These are phyloP conservation scores for Exophiala sp. DNA, from an alignment of 2,329 filamentous ascomycete genomes.

Conservation along the genomic window DNA sequence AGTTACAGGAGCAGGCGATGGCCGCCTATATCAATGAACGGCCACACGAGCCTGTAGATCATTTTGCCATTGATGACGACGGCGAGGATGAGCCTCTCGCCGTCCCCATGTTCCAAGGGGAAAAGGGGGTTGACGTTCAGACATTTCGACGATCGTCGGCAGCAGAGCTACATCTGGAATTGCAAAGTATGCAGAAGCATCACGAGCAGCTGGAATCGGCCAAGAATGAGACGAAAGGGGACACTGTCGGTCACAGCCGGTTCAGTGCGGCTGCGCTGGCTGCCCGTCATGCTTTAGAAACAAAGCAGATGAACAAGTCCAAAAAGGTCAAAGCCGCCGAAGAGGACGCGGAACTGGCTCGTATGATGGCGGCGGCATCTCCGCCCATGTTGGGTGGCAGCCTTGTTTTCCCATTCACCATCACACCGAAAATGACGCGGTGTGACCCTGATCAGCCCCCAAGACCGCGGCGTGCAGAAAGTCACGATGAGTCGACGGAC, in stretches of 20 bases:
- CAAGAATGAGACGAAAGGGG: constrained; percentile 38
- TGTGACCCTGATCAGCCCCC: constrained; percentile 68
- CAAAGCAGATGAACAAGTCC: constrained; percentile 16
- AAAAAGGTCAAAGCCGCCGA: constrained; percentile 23
- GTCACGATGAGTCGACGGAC: constrained; percentile 49
- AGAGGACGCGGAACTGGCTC: constrained; percentile 38
- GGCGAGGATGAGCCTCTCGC: constrained; percentile 32
- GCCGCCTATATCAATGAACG: constrained; percentile 47
- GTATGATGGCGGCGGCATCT: constrained; percentile 54
- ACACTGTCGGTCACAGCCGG: constrained; percentile 32
- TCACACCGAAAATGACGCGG: constrained; percentile 75
- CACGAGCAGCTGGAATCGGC: constrained; percentile 57
- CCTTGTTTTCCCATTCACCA: constrained; percentile 71
- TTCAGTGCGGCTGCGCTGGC: constrained; percentile 33
- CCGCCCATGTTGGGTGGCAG: constrained; percentile 87
- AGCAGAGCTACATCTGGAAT: constrained; percentile 59
- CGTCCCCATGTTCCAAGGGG: constrained; percentile 28
- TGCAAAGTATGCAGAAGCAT: constrained; percentile 74
- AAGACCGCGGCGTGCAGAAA: constrained; percentile 47
- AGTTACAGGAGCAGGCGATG: constrained; percentile 61
- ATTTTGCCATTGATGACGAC: constrained; percentile 40
- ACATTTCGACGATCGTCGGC: constrained; percentile 41
- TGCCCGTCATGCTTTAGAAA: constrained; percentile 26
- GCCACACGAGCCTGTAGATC: constrained; percentile 42
- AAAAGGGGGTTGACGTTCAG: constrained; percentile 30